phyloP scores from a whole-genome alignment of 148 eudicot genomes.

The Camellia granthamiana region DNA sequence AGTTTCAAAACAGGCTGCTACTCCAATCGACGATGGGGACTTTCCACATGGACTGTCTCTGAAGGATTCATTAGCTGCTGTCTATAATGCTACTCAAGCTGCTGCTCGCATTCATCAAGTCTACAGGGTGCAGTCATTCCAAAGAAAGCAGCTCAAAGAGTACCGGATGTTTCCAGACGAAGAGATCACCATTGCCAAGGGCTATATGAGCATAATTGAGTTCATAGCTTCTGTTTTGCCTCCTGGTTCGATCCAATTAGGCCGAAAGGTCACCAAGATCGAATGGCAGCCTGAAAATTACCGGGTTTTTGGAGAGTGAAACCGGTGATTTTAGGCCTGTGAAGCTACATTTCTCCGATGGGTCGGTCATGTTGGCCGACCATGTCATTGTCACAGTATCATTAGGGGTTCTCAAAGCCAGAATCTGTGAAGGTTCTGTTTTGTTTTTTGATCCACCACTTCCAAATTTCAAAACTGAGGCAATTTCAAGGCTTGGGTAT shows the following conservation, averaged over 20 bases:
- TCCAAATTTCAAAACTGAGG: conserved; percentile 53
- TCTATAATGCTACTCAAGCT: conserved; percentile 85
- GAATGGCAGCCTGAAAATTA: conserved; percentile 49
- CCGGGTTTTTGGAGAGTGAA: conserved; percentile 8
- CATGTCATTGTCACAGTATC: conserved; percentile 93
- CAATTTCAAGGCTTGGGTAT: conserved; percentile 74
- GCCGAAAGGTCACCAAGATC: conserved; percentile 59
- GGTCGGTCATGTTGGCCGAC: conserved; percentile 64
- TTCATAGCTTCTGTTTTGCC: conserved; percentile 78
- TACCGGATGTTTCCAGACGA: conserved; percentile 81
- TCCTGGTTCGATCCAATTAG: conserved; percentile 62
- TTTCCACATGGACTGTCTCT: conserved; percentile 48
- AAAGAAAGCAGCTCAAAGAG: conserved; percentile 64
- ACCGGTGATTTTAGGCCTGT: conserved; percentile 49
- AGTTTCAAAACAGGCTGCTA: conserved; percentile 48
- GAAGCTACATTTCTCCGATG: conserved; percentile 71
- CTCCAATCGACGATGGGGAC: conserved; percentile 48
- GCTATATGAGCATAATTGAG: conserved; percentile 66
- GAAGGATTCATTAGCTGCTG: conserved; percentile 84
- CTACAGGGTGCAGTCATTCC: conserved; percentile 77
- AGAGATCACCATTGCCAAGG: conserved; percentile 82
- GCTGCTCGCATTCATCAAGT: conserved; percentile 88
- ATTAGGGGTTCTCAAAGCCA: conserved; percentile 74
- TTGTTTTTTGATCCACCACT: conserved; percentile 73
- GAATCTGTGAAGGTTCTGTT: conserved; percentile 36